Percentiles rank a stretch among this genome's conserved stretches.
These are phyloP conservation scores for Dictyophora rubrovolvata DNA, from an alignment of 768 basidiomycete species.

Conservation along the genomic window DNA sequence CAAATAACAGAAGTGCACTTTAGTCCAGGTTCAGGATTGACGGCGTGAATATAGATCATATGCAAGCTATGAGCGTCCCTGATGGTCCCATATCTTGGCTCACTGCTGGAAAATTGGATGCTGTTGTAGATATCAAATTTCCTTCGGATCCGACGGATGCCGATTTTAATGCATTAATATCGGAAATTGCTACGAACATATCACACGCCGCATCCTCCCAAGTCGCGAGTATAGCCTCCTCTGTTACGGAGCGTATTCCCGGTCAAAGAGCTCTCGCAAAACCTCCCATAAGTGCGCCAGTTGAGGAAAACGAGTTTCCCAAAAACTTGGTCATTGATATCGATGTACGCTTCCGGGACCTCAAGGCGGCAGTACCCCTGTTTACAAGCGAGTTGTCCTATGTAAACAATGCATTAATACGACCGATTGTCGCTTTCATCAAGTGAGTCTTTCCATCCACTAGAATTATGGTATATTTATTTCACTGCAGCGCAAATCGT, in stretches of 20 bases:
- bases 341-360: constrained; percentile 86
- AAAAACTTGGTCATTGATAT: constrained; percentile 71
- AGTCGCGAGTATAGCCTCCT: constrained; percentile 30
- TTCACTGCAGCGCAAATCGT: constrained; percentile 62
- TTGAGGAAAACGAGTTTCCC: constrained; percentile 26
- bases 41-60: constrained; percentile 91
- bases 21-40: constrained; percentile 95
- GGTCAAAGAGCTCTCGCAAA: constrained; percentile 81
- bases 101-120: constrained; percentile 91
- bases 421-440: constrained; percentile 98
- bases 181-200: constrained; percentile 7
- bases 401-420: constrained; percentile 82
- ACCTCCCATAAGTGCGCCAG: constrained; percentile 72
- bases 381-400: constrained; percentile 85
- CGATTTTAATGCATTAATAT: constrained; percentile 45
- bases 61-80: constrained; percentile 71
- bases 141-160: constrained; percentile 68
- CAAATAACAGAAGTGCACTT: constrained; percentile 9
- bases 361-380: constrained; percentile 91
- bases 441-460: constrained; percentile 42
- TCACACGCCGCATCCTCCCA: constrained; percentile 28
- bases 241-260: constrained; percentile 58
- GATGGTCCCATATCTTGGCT: constrained; percentile 97
- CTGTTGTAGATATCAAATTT: constrained; percentile 96
- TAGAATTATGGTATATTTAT: constrained; percentile 12